These are phyloP conservation scores for Wallacemonas collosoma DNA, from an alignment of 208 protist genomes.

Conservation along the genomic window DNA sequence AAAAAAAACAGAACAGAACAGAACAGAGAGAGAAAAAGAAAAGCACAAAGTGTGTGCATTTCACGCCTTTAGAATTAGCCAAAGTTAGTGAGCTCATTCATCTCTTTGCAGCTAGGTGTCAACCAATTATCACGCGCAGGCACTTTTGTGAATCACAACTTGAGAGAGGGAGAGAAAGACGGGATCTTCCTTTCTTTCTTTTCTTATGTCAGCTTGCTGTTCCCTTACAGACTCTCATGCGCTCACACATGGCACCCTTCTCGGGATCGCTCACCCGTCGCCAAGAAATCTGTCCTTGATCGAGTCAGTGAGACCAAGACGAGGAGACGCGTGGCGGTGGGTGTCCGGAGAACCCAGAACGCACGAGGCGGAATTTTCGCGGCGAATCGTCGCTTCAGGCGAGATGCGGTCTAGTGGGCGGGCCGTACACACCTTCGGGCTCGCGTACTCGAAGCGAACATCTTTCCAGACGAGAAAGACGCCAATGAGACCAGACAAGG, in stretches of 20 bases:
- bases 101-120: no score
- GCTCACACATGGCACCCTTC: no score
- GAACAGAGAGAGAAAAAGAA: not conserved
- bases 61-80: no score
- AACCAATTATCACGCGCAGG: no score
- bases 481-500: conserved; percentile 71
- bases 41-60: not conserved
- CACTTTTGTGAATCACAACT: no score
- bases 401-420: not conserved
- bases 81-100: no score
- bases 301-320: conserved; percentile 11
- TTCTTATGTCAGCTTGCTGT: no score
- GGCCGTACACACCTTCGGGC: not conserved
- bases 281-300: conserved; percentile 11
- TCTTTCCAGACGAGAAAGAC: conserved; percentile 85
- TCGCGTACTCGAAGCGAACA: conserved; percentile 28
- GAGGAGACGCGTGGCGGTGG: conserved; percentile 1
- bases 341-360: not conserved
- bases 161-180: no score
- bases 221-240: no score
- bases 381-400: not conserved
- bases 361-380: not conserved
- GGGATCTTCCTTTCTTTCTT: no score
- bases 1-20: not conserved
- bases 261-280: conserved; percentile 1